Percentiles rank a stretch among this genome's conserved stretches.
phyloP scores from a whole-genome alignment of 1,139 yeast species.

The Magnusiomyces magnusii region DNA sequence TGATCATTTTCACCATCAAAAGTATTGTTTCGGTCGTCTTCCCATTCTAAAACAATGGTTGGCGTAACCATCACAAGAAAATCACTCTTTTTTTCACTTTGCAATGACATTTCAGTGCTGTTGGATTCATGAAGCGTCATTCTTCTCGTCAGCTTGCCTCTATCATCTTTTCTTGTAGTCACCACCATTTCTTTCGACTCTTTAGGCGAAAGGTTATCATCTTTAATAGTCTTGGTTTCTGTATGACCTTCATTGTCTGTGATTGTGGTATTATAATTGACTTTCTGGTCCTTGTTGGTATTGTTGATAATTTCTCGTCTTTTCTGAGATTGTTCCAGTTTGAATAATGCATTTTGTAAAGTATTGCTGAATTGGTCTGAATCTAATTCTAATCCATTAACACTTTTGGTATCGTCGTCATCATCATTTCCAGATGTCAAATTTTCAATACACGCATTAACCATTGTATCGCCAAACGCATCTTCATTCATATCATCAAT shows the following conservation, averaged over 20 bases:
- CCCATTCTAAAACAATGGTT: conserved; percentile 28
- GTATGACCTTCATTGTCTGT: no score
- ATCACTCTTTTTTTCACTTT: neutral
- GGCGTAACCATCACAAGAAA: conserved; percentile 18
- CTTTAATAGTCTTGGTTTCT: neutral
- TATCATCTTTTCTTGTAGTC: neutral
- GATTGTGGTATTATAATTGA: no score
- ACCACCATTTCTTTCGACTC: neutral
- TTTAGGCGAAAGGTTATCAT: neutral
- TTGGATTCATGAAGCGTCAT: conserved; percentile 22
- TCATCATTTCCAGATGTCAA: neutral
- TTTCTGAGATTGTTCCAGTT: neutral
- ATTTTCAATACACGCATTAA: neutral
- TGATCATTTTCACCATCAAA: neutral
- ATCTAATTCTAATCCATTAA: conserved; percentile 4
- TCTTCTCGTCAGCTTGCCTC: conserved; percentile 19
- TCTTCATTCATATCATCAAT: neutral
- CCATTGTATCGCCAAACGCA: neutral
- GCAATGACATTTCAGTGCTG: neutral
- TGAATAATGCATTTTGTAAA: conserved; percentile 18
- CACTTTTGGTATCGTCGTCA: neutral
- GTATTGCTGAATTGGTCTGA: conserved; percentile 16
- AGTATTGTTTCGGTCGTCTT: conserved; percentile 24
- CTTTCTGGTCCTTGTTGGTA: neutral
- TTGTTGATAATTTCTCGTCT: neutral